phyloP scores from a whole-genome alignment of 2,329 filamentous ascomycete species.

The Trichothecium roseum region DNA sequence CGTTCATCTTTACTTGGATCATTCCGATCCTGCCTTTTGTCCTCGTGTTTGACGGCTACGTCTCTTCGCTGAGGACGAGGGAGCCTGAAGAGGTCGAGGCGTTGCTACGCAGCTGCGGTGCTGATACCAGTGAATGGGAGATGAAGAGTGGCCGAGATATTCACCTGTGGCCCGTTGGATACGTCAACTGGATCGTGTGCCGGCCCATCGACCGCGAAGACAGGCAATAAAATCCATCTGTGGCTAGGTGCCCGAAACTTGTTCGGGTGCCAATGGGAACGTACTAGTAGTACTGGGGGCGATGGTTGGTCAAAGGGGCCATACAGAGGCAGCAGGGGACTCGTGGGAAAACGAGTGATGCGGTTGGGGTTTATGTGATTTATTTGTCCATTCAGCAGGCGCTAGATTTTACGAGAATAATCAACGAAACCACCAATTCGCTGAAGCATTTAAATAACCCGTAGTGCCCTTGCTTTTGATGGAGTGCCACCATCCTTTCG shows the following conservation, averaged over 20 bases:
- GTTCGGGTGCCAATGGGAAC: no score
- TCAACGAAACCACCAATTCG: constrained; percentile 36
- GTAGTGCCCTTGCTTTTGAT: constrained; percentile 24
- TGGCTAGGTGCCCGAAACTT: no score
- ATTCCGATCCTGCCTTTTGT: constrained; percentile 59
- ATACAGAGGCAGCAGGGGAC: background rate
- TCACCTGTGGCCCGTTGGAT: constrained; percentile 40
- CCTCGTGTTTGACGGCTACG: constrained; percentile 56
- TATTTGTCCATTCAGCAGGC: no score
- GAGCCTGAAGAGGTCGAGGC: constrained; percentile 53
- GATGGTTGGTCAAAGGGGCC: background rate
- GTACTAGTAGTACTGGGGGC: no score
- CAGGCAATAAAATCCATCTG: constrained; percentile 5
- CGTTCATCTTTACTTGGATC: constrained; percentile 55
- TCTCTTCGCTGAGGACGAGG: constrained; percentile 57
- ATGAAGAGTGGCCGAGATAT: constrained; percentile 33
- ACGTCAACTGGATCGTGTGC: constrained; percentile 42
- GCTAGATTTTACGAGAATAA: background rate
- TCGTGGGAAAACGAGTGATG: no score
- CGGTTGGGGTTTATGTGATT: no score
- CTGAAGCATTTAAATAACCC: constrained; percentile 29
- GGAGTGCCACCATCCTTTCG: constrained; percentile 36
- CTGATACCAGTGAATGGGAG: constrained; percentile 34
- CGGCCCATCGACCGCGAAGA: constrained; percentile 18
- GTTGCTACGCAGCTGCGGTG: constrained; percentile 44